Conservation (phyloP, 306 rosid species). For the Rosa chinensis region DNA sequence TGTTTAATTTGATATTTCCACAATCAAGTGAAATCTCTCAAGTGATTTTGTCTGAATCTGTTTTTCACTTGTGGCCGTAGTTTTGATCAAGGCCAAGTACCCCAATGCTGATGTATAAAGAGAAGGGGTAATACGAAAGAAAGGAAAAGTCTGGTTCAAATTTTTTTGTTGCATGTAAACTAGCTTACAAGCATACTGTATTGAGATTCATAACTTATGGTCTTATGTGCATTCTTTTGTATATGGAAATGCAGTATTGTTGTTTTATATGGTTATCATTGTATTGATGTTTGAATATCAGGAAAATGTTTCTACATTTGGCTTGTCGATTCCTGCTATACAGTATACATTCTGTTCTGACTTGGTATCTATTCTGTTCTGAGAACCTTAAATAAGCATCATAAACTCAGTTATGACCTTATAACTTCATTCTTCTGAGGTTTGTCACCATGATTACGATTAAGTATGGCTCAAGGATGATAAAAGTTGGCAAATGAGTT, state of each 20-base stretch:
- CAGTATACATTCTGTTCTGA: neutral
- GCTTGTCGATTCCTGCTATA: neutral
- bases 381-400: neutral
- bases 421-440: neutral
- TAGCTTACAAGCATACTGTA: conserved; percentile 26
- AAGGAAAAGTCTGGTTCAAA: conserved; percentile 1
- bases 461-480: neutral
- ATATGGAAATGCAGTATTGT: conserved; percentile 39
- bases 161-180: conserved; percentile 30
- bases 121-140: conserved; percentile 2
- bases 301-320: neutral
- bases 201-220: conserved; percentile 17
- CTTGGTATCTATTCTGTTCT: neutral
- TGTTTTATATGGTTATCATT: conserved; percentile 20
- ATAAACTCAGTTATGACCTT: neutral
- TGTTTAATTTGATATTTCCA: conserved; percentile 13
- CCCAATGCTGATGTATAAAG: conserved; percentile 23
- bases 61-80: conserved; percentile 35
- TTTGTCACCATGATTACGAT: neutral
- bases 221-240: conserved; percentile 48
- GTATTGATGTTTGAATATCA: neutral
- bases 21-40: conserved; percentile 26
- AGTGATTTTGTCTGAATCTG: conserved; percentile 25
- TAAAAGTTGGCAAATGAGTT: neutral
- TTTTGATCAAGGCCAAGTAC: conserved; percentile 42